Conservation (phyloP, 2,329 filamentous ascomycete species). For the Scedosporium dehoogii region DNA sequence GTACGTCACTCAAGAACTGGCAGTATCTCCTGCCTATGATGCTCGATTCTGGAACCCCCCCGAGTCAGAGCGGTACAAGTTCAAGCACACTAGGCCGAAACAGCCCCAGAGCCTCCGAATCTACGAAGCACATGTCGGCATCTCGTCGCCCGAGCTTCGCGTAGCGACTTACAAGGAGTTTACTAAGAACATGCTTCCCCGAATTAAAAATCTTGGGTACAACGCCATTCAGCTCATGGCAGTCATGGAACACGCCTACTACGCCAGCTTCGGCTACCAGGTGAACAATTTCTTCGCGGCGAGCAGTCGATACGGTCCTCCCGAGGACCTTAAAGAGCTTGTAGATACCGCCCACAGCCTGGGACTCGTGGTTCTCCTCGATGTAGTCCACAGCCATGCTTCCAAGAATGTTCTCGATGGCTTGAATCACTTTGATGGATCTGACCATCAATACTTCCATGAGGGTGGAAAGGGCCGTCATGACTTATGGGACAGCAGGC, state of each 20-base stretch:
- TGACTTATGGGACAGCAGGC: constrained; percentile 87
- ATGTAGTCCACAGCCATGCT: constrained; percentile 95
- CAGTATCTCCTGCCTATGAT: constrained; percentile 85
- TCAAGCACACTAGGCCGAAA: constrained; percentile 72
- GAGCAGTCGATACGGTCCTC: constrained; percentile 86
- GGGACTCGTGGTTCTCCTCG: constrained; percentile 83
- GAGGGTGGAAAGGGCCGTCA: constrained; percentile 74
- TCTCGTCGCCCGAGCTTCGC: constrained; percentile 80
- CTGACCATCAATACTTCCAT: constrained; percentile 94
- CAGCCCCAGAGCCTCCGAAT: constrained; percentile 83
- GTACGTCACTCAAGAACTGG: constrained; percentile 88
- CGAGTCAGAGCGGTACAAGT: constrained; percentile 61
- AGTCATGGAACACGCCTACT: constrained; percentile 98
- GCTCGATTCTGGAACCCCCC: constrained; percentile 96
- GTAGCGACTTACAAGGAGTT: constrained; percentile 98
- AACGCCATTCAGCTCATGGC: constrained; percentile 99
- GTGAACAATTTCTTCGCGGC: constrained; percentile 98
- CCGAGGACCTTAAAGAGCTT: constrained; percentile 92
- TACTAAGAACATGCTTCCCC: constrained; percentile 79
- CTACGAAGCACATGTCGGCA: constrained; percentile 98
- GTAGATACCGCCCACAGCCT: constrained; percentile 89
- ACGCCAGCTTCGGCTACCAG: constrained; percentile 97
- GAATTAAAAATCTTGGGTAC: constrained; percentile 85
- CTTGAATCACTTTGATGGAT: constrained; percentile 90
- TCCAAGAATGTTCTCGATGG: constrained; percentile 96